Conservation (phyloP, 2,329 filamentous ascomycete species). For the Claviceps monticola region DNA sequence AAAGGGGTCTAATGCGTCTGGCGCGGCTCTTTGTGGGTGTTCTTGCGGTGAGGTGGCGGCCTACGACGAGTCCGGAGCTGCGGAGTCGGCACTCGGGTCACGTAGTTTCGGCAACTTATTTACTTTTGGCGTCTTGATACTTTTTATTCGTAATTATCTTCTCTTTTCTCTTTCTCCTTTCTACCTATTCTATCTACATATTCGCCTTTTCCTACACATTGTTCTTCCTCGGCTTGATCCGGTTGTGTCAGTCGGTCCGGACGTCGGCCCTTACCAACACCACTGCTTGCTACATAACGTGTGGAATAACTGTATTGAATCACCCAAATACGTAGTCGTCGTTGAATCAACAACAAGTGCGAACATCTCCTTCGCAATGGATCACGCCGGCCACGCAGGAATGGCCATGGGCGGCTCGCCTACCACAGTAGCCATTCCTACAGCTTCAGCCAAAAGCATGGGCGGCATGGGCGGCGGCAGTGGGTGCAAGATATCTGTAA, state of each 20-base stretch:
- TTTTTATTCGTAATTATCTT: not conserved
- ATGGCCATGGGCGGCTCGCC: slow-evolving; percentile 5
- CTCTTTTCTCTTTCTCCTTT: not conserved
- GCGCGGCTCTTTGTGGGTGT: too few species aligned
- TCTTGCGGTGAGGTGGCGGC: too few species aligned
- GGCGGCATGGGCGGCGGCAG: slow-evolving; percentile 13
- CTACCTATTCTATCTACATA: not conserved
- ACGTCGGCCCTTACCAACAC: too few species aligned
- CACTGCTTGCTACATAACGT: too few species aligned
- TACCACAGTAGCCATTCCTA: slow-evolving; percentile 6
- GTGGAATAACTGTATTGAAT: too few species aligned
- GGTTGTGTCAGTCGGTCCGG: not conserved
- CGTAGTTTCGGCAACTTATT: not conserved
- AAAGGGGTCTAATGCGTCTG: too few species aligned
- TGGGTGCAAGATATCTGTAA: slow-evolving; percentile 27
- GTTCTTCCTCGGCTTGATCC: not conserved
- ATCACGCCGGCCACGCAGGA: slow-evolving; percentile 8
- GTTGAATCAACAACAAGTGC: too few species aligned
- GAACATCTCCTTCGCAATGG: slow-evolving; percentile 1
- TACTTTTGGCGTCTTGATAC: not conserved
- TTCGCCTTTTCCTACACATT: not conserved
- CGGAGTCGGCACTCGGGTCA: not conserved
- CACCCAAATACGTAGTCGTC: too few species aligned
- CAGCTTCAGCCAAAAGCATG: slow-evolving; percentile 6
- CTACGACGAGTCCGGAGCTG: too few species aligned